Evolutionary conservation across 257 asterid genomes (phyloP), one percentile per base, ranked within the genome.

Genomic region (Osmanthus fragrans): DNA sequence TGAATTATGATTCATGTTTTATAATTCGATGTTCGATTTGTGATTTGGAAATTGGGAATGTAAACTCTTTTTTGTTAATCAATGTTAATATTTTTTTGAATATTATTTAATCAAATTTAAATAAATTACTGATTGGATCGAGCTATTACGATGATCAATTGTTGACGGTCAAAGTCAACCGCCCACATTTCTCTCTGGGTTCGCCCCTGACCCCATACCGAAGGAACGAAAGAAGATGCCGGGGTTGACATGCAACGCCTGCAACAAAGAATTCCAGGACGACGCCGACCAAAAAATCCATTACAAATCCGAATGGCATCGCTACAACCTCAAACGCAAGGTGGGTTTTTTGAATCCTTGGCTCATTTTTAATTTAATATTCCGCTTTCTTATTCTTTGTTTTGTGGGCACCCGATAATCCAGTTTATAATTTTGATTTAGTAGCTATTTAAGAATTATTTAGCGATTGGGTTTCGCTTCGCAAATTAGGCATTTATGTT

Each of bases 281-380:
- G 96, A 92, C 58, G 77, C 77, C 51, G 94, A 94, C 16, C 97
- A 90, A 69, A 94, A 92, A 85, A 88, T 88, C 73, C 99, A 94
- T 85, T 92, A 91, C 92, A 94, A 85, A 85, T 92, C 99, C 66
- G 99, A 91, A 84, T 94, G 99, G 99, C 99, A 94, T 85, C 96
- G 99, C 11, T 94, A 91, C 91, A 94, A 94, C 70, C 99, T 94
- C 83, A 94, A 94, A 84, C 97, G 99, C 87, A 92, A 92, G 99
- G 99, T 93, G 10, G 36, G 7, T 40, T 74, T 67, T 32, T 80
- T 71, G 32, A 42, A 11, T 42, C 18, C 51, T 2, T 18, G 18
- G 51, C 5, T 42, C 51, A 25, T 42, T 42, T 42, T 42, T 42
- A 2, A 11, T 42, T 42, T 13, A 11, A 42, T 42, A 11, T 42